A percentile compares a stretch with the other conserved stretches of the same genome.
Conservation (phyloP, 2,329 filamentous ascomycete genomes). For the Lachnellula arida region DNA sequence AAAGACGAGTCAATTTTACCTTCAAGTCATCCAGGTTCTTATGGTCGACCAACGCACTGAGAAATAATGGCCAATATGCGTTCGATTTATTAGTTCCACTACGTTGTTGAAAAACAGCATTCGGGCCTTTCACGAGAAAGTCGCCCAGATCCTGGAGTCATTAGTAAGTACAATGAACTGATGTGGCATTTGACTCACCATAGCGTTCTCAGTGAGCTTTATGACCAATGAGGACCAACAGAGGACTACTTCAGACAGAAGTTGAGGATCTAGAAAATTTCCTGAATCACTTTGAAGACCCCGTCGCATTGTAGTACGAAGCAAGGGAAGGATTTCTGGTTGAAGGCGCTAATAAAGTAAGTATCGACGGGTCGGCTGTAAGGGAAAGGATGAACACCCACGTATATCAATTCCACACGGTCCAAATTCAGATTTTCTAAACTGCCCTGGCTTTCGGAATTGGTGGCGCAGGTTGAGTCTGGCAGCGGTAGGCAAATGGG, state of each 20-base stretch:
- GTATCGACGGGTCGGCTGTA: background rate
- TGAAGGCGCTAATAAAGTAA: constrained; percentile 23
- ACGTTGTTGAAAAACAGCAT: constrained; percentile 31
- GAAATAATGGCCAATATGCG: constrained; percentile 48
- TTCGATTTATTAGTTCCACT: constrained; percentile 42
- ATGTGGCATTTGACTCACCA: constrained; percentile 25
- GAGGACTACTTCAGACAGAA: constrained; percentile 9
- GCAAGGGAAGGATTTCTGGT: constrained; percentile 9
- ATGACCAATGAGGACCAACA: constrained; percentile 19
- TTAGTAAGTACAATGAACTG: constrained; percentile 43
- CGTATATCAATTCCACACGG: constrained; percentile 20
- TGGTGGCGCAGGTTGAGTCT: background rate
- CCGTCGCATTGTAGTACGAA: constrained; percentile 10
- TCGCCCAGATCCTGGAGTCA: constrained; percentile 27
- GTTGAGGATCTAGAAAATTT: background rate
- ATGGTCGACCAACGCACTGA: constrained; percentile 45
- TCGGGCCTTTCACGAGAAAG: constrained; percentile 19
- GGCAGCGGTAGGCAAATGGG: background rate
- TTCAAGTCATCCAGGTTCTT: constrained; percentile 39
- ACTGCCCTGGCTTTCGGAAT: constrained; percentile 27
- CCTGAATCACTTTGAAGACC: constrained; percentile 11
- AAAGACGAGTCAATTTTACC: constrained; percentile 3
- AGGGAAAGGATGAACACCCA: constrained; percentile 7
- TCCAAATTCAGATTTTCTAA: constrained; percentile 12
- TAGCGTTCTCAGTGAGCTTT: constrained; percentile 17